These are phyloP conservation scores for Penicillium sp. DNA, from an alignment of 2,329 filamentous ascomycete genomes.

Conservation along the genomic window DNA sequence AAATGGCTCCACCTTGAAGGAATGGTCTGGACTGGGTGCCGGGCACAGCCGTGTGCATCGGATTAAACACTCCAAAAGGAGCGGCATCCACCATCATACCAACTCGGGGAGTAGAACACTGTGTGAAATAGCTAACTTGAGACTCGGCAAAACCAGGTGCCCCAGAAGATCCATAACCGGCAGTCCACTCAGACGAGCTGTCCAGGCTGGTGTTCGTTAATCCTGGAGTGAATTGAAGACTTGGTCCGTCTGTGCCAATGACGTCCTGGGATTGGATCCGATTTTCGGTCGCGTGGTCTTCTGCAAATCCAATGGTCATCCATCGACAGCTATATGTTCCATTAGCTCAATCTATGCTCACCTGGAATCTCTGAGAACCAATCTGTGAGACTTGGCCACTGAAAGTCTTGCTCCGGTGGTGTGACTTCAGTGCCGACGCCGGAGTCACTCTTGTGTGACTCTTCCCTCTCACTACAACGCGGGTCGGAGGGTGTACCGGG, in stretches of 20 bases:
- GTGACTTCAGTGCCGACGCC: slow-evolving; percentile 1
- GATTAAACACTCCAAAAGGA: background rate
- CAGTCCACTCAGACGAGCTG: background rate
- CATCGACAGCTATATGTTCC: background rate
- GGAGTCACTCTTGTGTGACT: background rate
- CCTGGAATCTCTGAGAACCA: background rate
- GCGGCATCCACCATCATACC: slow-evolving; percentile 4
- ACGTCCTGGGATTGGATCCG: background rate
- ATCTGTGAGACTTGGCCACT: background rate
- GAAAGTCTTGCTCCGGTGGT: background rate
- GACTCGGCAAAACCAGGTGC: background rate
- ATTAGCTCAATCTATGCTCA: background rate
- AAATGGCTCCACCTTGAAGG: background rate
- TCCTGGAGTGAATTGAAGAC: background rate
- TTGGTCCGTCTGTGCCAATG: background rate
- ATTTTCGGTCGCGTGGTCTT: background rate
- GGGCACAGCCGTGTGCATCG: background rate
- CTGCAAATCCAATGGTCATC: background rate
- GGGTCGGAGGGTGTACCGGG: background rate
- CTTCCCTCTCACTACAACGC: background rate
- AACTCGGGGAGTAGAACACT: background rate
- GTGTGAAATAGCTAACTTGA: background rate
- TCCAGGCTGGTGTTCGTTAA: background rate
- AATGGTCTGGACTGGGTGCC: background rate
- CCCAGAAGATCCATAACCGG: background rate